Percentiles rank a stretch among this genome's conserved stretches.
Conservation (phyloP, 768 basidiomycete genomes). For the Xerocomellus chrysenteron region DNA sequence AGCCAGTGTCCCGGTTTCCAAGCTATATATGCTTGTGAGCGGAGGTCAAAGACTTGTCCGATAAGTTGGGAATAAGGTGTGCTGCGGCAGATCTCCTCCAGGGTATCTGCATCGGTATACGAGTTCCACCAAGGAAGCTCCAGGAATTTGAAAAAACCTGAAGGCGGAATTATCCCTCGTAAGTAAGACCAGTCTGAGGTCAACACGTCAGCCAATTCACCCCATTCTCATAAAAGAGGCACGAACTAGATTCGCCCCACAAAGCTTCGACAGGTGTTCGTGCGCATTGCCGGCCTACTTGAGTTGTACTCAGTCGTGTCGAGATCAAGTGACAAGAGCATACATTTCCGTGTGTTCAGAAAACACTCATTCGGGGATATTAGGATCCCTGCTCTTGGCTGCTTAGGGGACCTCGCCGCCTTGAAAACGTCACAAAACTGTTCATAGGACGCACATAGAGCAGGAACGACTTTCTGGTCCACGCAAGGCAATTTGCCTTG, state of each 20-base stretch:
- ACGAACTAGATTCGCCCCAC: constrained; percentile 17
- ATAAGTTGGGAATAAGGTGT: constrained; percentile 9
- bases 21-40: constrained; percentile 2
- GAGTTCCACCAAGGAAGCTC: constrained; percentile 17
- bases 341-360: constrained; percentile 6
- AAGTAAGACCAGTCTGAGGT: constrained; percentile 16
- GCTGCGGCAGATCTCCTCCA: constrained; percentile 6
- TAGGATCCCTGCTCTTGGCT: background rate
- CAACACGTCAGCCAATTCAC: background rate
- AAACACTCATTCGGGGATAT: background rate
- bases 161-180: constrained; percentile 13
- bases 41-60: background rate
- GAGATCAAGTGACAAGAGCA: background rate
- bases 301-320: background rate
- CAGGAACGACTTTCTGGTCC: constrained; percentile 10
- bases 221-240: background rate
- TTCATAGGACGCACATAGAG: constrained; percentile 2
- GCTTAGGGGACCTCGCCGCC: background rate
- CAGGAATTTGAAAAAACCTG: constrained; percentile 9
- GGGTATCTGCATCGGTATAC: background rate
- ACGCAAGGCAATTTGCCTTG: constrained; percentile 4
- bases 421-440: constrained; percentile 10
- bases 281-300: constrained; percentile 4
- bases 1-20: constrained; percentile 14
- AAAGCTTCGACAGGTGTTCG: background rate